A percentile compares a stretch with the other conserved stretches of the same genome.
These are phyloP conservation scores for Verticillium nubilum DNA, from an alignment of 2,329 filamentous ascomycete species.

Conservation along the genomic window DNA sequence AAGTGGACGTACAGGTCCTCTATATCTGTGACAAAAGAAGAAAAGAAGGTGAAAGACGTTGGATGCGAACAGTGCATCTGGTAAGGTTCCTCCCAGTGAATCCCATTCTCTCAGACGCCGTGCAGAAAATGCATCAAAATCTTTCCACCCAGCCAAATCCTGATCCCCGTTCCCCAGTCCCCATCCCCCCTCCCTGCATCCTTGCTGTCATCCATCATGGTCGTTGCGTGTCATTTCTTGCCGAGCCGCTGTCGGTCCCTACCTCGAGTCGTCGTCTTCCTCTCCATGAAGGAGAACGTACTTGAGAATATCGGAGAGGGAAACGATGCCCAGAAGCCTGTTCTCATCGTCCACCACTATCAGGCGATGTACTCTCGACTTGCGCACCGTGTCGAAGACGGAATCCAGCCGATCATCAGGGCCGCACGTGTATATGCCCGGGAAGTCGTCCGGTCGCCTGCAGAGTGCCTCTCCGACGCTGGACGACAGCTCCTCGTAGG, in stretches of 20 bases:
- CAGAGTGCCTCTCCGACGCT: slow-evolving; percentile 85
- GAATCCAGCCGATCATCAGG: slow-evolving; percentile 88
- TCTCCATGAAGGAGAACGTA: slow-evolving; percentile 84
- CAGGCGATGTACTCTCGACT: slow-evolving; percentile 87
- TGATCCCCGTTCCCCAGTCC: too few species aligned
- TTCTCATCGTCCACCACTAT: slow-evolving; percentile 89
- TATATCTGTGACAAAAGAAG: slow-evolving; percentile 6
- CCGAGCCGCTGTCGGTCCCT: not conserved
- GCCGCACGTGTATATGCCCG: slow-evolving; percentile 94
- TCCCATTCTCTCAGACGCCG: slow-evolving; percentile 21
- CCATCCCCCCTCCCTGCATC: not conserved
- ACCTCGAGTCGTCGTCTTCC: slow-evolving; percentile 36
- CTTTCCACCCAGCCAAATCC: slow-evolving; percentile 11
- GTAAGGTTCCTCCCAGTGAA: slow-evolving; percentile 11
- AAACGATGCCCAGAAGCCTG: slow-evolving; percentile 82
- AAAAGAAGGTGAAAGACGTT: slow-evolving; percentile 5
- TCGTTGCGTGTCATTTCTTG: not conserved
- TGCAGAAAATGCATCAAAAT: slow-evolving; percentile 19
- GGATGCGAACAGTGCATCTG: slow-evolving; percentile 7
- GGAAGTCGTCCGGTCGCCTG: slow-evolving; percentile 83
- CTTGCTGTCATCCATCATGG: not conserved
- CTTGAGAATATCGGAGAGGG: slow-evolving; percentile 91
- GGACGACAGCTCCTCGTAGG: slow-evolving; percentile 83
- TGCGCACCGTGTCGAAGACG: slow-evolving; percentile 94
- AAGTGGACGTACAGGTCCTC: not conserved